Evolutionary conservation across 306 rosid genomes (phyloP).

Genomic region (Clitoria ternatea): DNA sequence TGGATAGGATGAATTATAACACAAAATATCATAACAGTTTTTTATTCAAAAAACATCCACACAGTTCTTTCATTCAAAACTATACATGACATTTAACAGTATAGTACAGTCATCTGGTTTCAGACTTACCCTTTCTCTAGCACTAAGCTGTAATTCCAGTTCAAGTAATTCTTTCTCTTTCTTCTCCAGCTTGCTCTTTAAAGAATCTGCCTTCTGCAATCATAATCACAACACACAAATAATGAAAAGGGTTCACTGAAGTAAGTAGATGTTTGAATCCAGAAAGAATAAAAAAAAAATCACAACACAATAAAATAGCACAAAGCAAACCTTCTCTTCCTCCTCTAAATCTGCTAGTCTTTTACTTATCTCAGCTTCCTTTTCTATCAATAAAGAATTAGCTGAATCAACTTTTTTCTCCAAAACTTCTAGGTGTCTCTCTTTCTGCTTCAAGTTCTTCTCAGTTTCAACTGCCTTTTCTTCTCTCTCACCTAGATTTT

Average conservation of each 20-base stretch:
- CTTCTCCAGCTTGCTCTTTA: conserved; percentile 39
- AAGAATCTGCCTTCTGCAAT: conserved; percentile 55
- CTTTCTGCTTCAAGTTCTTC: conserved; percentile 49
- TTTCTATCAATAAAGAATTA: conserved; percentile 45
- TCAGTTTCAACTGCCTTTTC: conserved; percentile 52
- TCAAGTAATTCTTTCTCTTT: conserved; percentile 56
- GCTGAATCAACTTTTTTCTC: conserved; percentile 43
- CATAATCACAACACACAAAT: conserved; percentile 18
- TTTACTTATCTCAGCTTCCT: conserved; percentile 53
- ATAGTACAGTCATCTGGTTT: not conserved
- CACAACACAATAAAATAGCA: not conserved
- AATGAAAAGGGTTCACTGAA: conserved; percentile 6
- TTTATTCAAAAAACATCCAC: too few species aligned
- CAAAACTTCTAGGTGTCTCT: conserved; percentile 50
- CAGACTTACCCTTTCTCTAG: conserved; percentile 70
- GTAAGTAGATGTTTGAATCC: not conserved
- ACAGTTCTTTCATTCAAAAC: not conserved
- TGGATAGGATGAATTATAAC: not conserved
- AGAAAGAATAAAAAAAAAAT: not conserved
- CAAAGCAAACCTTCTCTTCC: conserved; percentile 59
- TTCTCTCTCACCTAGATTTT: conserved; percentile 53
- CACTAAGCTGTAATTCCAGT: conserved; percentile 56
- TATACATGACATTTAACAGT: not conserved
- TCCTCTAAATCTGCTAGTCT: conserved; percentile 45
- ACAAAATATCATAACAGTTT: too few species aligned